A percentile compares a stretch with the other conserved stretches of the same genome.
phyloP scores from a whole-genome alignment of 2,329 filamentous ascomycete genomes.

The Sporothrix mexicana region DNA sequence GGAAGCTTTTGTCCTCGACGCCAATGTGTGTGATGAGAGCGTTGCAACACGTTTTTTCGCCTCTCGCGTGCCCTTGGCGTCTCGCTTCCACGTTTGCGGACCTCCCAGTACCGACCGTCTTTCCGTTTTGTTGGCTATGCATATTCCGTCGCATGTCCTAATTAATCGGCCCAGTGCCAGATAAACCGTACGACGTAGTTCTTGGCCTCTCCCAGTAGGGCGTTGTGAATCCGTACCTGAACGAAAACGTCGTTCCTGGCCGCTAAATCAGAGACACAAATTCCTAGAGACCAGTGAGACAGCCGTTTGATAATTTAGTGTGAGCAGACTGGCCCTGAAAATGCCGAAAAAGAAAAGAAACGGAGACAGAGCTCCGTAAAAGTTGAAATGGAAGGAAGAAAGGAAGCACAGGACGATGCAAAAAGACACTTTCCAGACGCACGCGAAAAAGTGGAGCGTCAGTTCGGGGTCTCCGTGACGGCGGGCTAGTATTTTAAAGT shows the following conservation, averaged over 20 bases:
- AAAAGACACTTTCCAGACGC: neutral
- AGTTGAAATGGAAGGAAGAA: neutral
- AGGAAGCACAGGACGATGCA: neutral
- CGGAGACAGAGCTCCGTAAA: neutral
- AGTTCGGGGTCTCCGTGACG: conserved; percentile 25
- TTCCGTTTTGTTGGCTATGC: neutral
- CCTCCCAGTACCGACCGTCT: neutral
- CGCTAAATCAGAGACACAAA: conserved; percentile 8
- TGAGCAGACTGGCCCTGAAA: neutral
- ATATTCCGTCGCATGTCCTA: too few relatives aligned
- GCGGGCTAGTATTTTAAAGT: neutral
- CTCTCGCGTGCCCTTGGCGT: neutral
- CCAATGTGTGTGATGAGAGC: too few relatives aligned
- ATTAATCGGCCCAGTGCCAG: too few relatives aligned
- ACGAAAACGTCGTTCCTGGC: neutral
- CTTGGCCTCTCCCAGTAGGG: conserved; percentile 2
- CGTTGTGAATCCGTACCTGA: neutral
- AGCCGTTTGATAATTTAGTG: conserved; percentile 2
- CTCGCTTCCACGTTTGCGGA: neutral
- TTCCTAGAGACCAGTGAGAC: conserved; percentile 7
- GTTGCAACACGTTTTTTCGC: neutral
- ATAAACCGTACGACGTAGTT: neutral
- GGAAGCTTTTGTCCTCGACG: neutral
- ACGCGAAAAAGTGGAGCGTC: conserved; percentile 7
- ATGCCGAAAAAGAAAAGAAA: neutral